These are phyloP conservation scores for Colletotrichum chrysophilum DNA, from an alignment of 2,329 filamentous ascomycete genomes.

Conservation along the genomic window DNA sequence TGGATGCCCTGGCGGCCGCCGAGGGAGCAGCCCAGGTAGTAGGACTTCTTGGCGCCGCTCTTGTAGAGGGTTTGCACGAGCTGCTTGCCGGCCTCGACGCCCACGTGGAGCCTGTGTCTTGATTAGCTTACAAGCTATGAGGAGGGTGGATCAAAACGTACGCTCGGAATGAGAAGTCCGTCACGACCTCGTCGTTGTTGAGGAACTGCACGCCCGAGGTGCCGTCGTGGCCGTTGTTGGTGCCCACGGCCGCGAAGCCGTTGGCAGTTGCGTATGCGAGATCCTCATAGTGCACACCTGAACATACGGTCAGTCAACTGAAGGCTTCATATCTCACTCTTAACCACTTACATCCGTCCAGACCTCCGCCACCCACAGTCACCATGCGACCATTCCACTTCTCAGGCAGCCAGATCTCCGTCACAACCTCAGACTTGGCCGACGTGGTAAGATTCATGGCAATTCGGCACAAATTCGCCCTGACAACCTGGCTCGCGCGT, in stretches of 20 bases:
- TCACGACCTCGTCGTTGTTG: slow-evolving; percentile 38
- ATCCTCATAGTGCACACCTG: slow-evolving; percentile 49
- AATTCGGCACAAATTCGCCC: slow-evolving; percentile 30
- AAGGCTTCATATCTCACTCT: accelerated
- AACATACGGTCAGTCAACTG: not conserved
- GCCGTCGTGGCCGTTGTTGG: slow-evolving; percentile 57
- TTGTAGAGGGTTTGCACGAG: slow-evolving; percentile 54
- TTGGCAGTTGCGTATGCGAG: slow-evolving; percentile 46
- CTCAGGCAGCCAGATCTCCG: slow-evolving; percentile 52
- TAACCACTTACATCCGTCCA: slow-evolving; percentile 45
- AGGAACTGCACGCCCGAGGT: slow-evolving; percentile 35
- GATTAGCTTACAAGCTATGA: too few relatives aligned
- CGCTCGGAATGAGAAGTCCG: slow-evolving; percentile 40
- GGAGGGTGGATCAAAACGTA: too few relatives aligned
- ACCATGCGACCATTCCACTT: slow-evolving; percentile 50
- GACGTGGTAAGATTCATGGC: slow-evolving; percentile 31
- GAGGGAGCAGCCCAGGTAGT: slow-evolving; percentile 58
- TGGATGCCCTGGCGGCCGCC: slow-evolving; percentile 60
- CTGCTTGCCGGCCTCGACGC: slow-evolving; percentile 51
- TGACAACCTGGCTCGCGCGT: slow-evolving; percentile 11
- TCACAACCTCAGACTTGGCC: slow-evolving; percentile 44
- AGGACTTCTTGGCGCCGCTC: slow-evolving; percentile 40
- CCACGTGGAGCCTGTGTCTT: slow-evolving; percentile 44
- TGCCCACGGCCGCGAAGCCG: slow-evolving; percentile 52
- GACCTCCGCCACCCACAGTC: slow-evolving; percentile 53